phyloP scores from a whole-genome alignment of 176 grass and related monocot genomes.

The Neostapfia colusana region DNA sequence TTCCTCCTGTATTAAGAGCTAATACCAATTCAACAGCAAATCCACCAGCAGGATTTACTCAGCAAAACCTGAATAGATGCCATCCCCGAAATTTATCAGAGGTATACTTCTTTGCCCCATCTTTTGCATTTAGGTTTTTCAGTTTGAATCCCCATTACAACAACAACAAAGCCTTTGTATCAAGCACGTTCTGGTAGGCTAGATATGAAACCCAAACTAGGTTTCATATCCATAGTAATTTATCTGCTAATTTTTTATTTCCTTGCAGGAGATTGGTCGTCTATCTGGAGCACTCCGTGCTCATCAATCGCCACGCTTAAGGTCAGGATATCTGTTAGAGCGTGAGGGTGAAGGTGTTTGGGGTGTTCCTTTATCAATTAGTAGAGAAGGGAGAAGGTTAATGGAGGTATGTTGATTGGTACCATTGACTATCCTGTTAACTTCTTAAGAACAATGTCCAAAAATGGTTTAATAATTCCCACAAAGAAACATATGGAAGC shows the following conservation, averaged over 20 bases:
- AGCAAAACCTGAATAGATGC: slow-evolving; percentile 44
- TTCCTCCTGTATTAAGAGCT: slow-evolving; percentile 43
- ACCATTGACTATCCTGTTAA: background rate
- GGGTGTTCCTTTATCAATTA: slow-evolving; percentile 52
- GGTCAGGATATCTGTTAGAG: slow-evolving; percentile 55
- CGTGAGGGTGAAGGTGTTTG: slow-evolving; percentile 60
- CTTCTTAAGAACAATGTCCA: background rate
- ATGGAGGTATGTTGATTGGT: slow-evolving; percentile 47
- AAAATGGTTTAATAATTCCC: background rate
- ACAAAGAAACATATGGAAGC: background rate
- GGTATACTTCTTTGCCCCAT: background rate
- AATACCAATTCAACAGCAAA: slow-evolving; percentile 40
- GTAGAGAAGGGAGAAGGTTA: slow-evolving; percentile 67
- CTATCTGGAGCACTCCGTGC: slow-evolving; percentile 49
- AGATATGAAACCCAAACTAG: too few species aligned
- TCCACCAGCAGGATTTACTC: slow-evolving; percentile 42
- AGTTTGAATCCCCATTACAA: background rate
- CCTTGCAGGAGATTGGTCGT: slow-evolving; percentile 50
- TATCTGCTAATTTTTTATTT: slow-evolving; percentile 15
- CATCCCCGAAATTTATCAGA: slow-evolving; percentile 53
- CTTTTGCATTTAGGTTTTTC: slow-evolving; percentile 5
- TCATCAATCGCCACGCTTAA: slow-evolving; percentile 47
- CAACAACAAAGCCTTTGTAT: too few species aligned
- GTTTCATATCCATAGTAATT: too few species aligned
- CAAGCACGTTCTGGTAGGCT: too few species aligned